Evolutionary conservation across 192 early-diverging fungal species (phyloP), one percentile per base, ranked within the genome.

Genomic region (Spizellomyces sp.): DNA sequence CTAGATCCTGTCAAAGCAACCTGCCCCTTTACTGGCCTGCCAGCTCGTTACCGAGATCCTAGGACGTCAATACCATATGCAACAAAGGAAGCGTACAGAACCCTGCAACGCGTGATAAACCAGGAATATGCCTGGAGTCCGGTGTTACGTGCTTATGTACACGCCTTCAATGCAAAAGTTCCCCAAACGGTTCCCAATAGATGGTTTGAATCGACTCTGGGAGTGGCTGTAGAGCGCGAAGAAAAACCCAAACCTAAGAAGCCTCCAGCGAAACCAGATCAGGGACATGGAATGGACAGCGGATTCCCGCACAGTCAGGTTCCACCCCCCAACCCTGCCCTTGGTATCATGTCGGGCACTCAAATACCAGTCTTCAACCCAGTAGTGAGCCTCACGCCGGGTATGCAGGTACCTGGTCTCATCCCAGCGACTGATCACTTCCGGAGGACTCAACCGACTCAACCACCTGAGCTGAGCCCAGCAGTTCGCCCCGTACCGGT

Each of bases 11-110:
- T 66, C 41, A 8, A 46, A 47, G 14, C 48, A 58, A 17, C 77
- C 5, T 91, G 90, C 62, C 84, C 80, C 9, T 79, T 91, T 48
- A 90, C 90, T 7, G 89, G 89, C 8, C 69, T 84, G 36, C 70
- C 73, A 8, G 90, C 89, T 10, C 80, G 76, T 27, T 91, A 89
- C 71, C 74, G 77, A 44, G 87, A 90, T 62, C 89, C 90, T 0
- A 64, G 41, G 8, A 87, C 84, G 14, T 69, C 71, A 1, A 75
- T 89, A 12, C 90, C 90, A 0, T 91, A 87, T 59, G 84, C 86
- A 8, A 88, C 83, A 57, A 76, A 78, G 47, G 80, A 87, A 4
- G 86, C 90, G 7, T 90, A 86, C 76, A 67, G 57, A 8, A 80
- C 76, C 14, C 59, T 91, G 1, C 67, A 82, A 58, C 71, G 75